Percentiles rank a stretch among this genome's conserved stretches.
These are phyloP conservation scores for Magnaporthiopsis rhizophila DNA, from an alignment of 2,329 filamentous ascomycete species.

Conservation along the genomic window DNA sequence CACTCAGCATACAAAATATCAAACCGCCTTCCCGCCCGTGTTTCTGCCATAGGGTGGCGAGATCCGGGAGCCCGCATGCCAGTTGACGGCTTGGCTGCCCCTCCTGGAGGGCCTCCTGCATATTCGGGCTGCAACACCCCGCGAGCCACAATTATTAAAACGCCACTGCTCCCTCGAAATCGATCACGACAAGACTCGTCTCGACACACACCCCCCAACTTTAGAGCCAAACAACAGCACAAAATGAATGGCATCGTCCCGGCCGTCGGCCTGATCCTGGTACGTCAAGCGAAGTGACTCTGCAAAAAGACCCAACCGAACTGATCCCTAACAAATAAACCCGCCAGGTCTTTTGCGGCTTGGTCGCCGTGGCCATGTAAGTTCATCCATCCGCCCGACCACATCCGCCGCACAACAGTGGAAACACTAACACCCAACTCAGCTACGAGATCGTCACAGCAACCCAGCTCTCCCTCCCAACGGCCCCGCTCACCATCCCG, in stretches of 20 bases:
- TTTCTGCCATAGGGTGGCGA: no score
- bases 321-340: background rate
- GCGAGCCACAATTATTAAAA: background rate
- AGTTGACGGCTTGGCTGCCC: background rate
- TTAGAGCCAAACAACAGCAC: background rate
- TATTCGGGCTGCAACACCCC: background rate
- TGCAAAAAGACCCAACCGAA: background rate
- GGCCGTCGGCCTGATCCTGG: background rate
- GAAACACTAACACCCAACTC: background rate
- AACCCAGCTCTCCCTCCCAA: constrained; percentile 12
- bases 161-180: background rate
- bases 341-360: background rate
- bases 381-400: no score
- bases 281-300: background rate
- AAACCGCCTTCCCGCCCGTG: no score
- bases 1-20: no score
- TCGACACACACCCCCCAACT: no score
- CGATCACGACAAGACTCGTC: background rate
- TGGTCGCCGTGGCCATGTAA: background rate
- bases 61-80: no score
- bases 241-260: background rate
- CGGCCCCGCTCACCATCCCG: constrained; percentile 11
- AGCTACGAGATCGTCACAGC: constrained; percentile 14
- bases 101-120: background rate
- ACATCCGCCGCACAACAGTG: background rate